phyloP scores from a whole-genome alignment of 2,329 filamentous ascomycete genomes.

The Aspergillus sp. region DNA sequence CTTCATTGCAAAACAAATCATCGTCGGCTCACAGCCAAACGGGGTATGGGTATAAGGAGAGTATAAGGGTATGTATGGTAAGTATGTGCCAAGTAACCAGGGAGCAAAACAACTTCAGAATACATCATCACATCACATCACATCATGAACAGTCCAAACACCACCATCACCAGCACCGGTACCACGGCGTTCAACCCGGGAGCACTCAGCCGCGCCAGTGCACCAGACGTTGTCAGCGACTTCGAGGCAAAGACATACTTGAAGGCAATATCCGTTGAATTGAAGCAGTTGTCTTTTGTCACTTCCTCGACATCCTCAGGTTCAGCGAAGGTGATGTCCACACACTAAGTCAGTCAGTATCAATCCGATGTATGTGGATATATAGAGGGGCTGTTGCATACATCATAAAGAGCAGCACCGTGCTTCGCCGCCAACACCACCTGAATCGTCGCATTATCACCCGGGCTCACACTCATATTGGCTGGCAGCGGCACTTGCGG shows the following conservation, averaged over 20 bases:
- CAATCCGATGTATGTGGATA: too few relatives aligned
- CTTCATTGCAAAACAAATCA: too few relatives aligned
- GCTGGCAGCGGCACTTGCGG: slow-evolving; percentile 83
- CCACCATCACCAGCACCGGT: slow-evolving; percentile 28
- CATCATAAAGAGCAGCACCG: slow-evolving; percentile 79
- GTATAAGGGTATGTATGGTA: background rate
- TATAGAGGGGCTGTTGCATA: slow-evolving; percentile 38
- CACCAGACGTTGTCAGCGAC: slow-evolving; percentile 29
- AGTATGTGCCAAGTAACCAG: background rate
- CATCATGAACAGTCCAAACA: slow-evolving; percentile 13
- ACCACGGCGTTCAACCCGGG: slow-evolving; percentile 24
- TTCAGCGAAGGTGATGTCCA: slow-evolving; percentile 89
- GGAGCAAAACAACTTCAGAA: background rate
- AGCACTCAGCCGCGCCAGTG: slow-evolving; percentile 18
- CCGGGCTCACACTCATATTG: slow-evolving; percentile 69
- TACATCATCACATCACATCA: background rate
- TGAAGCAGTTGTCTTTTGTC: slow-evolving; percentile 83
- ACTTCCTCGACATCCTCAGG: slow-evolving; percentile 74
- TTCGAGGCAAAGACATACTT: slow-evolving; percentile 65
- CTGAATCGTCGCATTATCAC: slow-evolving; percentile 91
- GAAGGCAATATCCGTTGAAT: slow-evolving; percentile 76
- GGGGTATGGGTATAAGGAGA: background rate
- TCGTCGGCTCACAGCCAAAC: too few relatives aligned
- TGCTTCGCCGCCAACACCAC: slow-evolving; percentile 80
- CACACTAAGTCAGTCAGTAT: slow-evolving; percentile 70